Evolutionary conservation across 2,329 filamentous ascomycete species (phyloP).

Genomic region (Aspergillus hiratsukae): DNA sequence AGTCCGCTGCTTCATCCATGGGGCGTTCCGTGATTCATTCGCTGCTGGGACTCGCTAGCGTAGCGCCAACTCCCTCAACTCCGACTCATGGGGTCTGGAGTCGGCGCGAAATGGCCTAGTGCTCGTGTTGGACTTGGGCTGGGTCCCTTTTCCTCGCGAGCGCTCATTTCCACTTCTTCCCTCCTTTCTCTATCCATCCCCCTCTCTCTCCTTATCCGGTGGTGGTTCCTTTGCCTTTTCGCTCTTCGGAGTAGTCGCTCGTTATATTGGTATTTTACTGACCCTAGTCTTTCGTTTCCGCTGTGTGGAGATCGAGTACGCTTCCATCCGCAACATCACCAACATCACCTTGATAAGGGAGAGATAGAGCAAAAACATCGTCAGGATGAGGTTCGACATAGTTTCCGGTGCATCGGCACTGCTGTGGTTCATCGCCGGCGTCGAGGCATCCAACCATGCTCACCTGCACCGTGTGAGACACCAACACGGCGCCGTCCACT

Average conservation of each 20-base stretch:
- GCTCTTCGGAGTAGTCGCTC: background rate
- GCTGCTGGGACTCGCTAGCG: conserved; percentile 5
- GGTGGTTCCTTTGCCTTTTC: background rate
- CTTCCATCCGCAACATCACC: background rate
- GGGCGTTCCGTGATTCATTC: background rate
- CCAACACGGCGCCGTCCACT: conserved; percentile 8
- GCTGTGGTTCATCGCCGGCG: conserved; percentile 33
- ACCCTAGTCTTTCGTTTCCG: conserved; percentile 19
- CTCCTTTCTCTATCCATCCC: conserved; percentile 19
- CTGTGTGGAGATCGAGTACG: background rate
- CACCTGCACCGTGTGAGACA: conserved; percentile 14
- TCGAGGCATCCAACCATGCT: conserved; percentile 32
- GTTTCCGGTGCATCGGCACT: conserved; percentile 31
- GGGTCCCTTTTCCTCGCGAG: background rate
- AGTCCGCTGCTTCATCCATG: background rate
- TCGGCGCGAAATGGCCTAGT: background rate
- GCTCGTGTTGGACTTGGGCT: background rate
- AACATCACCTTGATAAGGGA: background rate
- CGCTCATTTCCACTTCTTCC: background rate
- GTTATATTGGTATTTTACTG: conserved; percentile 7
- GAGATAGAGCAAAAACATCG: background rate
- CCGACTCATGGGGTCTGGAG: background rate
- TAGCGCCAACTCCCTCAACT: background rate
- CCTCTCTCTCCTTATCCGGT: conserved; percentile 24
- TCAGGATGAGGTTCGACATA: conserved; percentile 33